These are phyloP conservation scores for Scheffersomyces lignosus DNA, from an alignment of 805 yeast species.

Conservation along the genomic window DNA sequence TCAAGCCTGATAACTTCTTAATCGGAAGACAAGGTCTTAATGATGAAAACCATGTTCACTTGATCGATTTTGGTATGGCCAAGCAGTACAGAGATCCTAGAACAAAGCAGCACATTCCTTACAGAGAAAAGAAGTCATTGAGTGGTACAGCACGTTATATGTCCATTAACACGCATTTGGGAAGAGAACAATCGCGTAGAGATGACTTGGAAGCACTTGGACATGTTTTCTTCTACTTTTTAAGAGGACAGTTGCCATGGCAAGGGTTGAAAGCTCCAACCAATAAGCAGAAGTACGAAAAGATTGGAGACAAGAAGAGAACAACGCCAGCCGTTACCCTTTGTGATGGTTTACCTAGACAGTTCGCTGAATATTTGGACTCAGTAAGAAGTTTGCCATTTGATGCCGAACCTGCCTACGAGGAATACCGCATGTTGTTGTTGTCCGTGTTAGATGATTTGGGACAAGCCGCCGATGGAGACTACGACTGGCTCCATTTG, in stretches of 20 bases:
- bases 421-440: constrained; percentile 61
- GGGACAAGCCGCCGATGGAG: constrained; percentile 62
- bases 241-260: constrained; percentile 83
- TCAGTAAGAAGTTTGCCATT: constrained; percentile 68
- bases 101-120: constrained; percentile 79
- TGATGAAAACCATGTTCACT: constrained; percentile 66
- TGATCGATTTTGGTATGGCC: constrained; percentile 87
- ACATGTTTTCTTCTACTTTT: constrained; percentile 76
- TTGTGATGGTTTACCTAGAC: constrained; percentile 65
- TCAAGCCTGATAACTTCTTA: constrained; percentile 80
- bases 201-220: constrained; percentile 83
- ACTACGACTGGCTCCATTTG: constrained; percentile 79
- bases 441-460: constrained; percentile 56
- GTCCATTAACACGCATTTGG: constrained; percentile 87
- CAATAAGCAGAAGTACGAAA: constrained; percentile 80
- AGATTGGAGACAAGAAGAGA: constrained; percentile 79
- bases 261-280: constrained; percentile 88
- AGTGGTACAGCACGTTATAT: constrained; percentile 86
- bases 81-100: constrained; percentile 80
- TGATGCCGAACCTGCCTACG: constrained; percentile 80
- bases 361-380: constrained; percentile 71
- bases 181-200: constrained; percentile 79
- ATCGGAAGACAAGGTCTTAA: constrained; percentile 62
- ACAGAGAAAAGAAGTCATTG: constrained; percentile 74
- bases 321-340: constrained; percentile 63